Evolutionary conservation across 352 stramenopile species (phyloP).

Genomic region (Globisporangium lucens): DNA sequence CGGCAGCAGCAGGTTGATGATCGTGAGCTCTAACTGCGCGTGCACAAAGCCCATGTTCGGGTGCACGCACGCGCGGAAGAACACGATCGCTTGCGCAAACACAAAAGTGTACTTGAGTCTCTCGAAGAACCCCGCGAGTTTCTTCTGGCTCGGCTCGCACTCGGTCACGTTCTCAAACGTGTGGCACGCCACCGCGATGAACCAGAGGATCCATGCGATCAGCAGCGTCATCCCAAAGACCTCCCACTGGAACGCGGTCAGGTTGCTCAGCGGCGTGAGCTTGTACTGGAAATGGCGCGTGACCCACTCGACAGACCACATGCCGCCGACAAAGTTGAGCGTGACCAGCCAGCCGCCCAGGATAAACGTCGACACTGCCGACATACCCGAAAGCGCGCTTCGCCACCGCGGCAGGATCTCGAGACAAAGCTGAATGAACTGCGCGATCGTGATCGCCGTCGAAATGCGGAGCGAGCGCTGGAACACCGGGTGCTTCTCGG

Average conservation of each 20-base stretch:
- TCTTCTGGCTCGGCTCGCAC: conserved; percentile 62
- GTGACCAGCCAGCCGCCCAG: conserved; percentile 53
- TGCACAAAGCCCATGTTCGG: conserved; percentile 86
- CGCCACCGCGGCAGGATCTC: conserved; percentile 78
- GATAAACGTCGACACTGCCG: conserved; percentile 47
- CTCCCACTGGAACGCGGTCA: conserved; percentile 72
- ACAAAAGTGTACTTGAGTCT: conserved; percentile 83
- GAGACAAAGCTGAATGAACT: conserved; percentile 85
- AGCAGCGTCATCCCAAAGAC: conserved; percentile 80
- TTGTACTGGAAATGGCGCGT: conserved; percentile 65
- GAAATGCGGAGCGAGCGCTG: conserved; percentile 76
- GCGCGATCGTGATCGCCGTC: conserved; percentile 76
- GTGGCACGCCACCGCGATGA: conserved; percentile 64
- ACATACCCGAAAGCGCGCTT: conserved; percentile 52
- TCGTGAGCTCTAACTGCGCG: conserved; percentile 83
- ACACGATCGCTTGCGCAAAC: conserved; percentile 75
- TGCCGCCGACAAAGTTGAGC: conserved; percentile 55
- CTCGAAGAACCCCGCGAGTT: conserved; percentile 66
- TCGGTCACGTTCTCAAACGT: conserved; percentile 51
- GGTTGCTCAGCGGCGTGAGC: conserved; percentile 63
- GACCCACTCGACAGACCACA: conserved; percentile 81
- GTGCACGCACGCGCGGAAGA: conserved; percentile 72
- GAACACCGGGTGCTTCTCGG: conserved; percentile 78
- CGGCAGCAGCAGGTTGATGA: conserved; percentile 84
- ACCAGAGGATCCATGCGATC: conserved; percentile 79